Evolutionary conservation across 208 protist species (phyloP).

Genomic region (Trypanosoma platydactyli): DNA sequence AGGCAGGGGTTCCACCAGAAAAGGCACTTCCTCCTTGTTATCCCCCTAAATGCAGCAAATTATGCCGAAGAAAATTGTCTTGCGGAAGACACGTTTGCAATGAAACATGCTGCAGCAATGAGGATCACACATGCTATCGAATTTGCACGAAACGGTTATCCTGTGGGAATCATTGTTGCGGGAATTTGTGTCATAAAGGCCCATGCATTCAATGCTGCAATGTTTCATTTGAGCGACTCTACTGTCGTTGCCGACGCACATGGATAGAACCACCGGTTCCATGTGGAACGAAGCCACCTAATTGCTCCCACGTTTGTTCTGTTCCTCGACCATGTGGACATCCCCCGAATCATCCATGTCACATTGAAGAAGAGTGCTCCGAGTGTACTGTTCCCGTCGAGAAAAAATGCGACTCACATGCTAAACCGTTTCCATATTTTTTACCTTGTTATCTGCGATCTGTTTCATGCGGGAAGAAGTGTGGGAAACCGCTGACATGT

Average conservation of each 20-base stretch:
- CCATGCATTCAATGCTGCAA: conserved; percentile 70
- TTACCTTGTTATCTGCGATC: conserved; percentile 61
- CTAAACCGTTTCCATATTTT: conserved; percentile 60
- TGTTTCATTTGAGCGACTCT: conserved; percentile 76
- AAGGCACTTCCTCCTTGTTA: conserved; percentile 31
- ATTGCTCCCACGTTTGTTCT: conserved; percentile 75
- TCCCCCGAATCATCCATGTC: conserved; percentile 78
- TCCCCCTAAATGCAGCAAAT: conserved; percentile 59
- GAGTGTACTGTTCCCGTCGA: conserved; percentile 78
- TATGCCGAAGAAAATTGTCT: conserved; percentile 64
- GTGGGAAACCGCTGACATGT: conserved; percentile 73
- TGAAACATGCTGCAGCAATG: conserved; percentile 77
- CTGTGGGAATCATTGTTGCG: conserved; percentile 84
- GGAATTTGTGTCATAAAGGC: conserved; percentile 83
- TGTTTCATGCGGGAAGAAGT: conserved; percentile 75
- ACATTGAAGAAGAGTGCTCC: conserved; percentile 67
- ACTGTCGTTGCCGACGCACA: conserved; percentile 83
- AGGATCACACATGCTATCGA: conserved; percentile 78
- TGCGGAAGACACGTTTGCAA: conserved; percentile 89
- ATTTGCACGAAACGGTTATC: conserved; percentile 82
- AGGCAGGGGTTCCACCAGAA: conserved; percentile 8
- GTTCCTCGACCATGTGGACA: conserved; percentile 86
- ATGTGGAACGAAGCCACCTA: conserved; percentile 84
- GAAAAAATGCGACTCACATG: conserved; percentile 83
- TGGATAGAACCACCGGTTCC: conserved; percentile 88